These are phyloP conservation scores for Lichtheimia ornata DNA, from an alignment of 371 early-diverging fungal species.

Conservation along the genomic window DNA sequence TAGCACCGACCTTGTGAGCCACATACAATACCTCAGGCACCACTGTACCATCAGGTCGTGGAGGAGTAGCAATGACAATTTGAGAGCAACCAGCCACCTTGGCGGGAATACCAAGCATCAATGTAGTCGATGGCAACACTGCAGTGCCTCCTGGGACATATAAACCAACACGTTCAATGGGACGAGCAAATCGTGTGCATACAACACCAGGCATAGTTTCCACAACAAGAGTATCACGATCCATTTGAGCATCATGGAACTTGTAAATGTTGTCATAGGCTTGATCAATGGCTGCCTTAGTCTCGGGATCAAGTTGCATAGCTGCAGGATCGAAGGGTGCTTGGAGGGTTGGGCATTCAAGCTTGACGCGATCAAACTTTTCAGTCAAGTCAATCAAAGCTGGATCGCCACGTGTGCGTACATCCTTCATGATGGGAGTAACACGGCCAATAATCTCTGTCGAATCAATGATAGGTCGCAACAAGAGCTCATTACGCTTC, in stretches of 20 bases:
- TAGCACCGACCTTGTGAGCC: constrained; percentile 95
- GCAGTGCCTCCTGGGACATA: constrained; percentile 99
- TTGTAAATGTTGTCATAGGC: constrained; percentile 91
- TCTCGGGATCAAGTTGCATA: constrained; percentile 69
- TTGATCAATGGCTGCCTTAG: constrained; percentile 87
- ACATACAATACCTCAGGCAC: constrained; percentile 97
- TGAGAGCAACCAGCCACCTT: constrained; percentile 95
- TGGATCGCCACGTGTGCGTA: constrained; percentile 82
- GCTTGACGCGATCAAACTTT: constrained; percentile 88
- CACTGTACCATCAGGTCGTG: constrained; percentile 86
- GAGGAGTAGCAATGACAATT: constrained; percentile 97
- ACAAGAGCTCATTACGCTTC: constrained; percentile 67
- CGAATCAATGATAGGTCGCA: constrained; percentile 91
- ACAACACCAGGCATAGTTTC: constrained; percentile 97
- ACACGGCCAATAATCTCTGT: constrained; percentile 85
- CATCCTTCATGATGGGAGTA: constrained; percentile 87
- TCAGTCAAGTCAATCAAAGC: constrained; percentile 83
- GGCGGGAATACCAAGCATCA: constrained; percentile 97
- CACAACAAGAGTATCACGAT: constrained; percentile 68
- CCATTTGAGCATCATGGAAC: constrained; percentile 95
- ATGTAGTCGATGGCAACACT: constrained; percentile 90
- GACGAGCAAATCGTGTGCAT: constrained; percentile 89
- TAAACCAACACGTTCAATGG: constrained; percentile 95
- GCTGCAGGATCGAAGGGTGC: constrained; percentile 82
- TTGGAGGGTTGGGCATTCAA: constrained; percentile 68